Evolutionary conservation across 2,329 filamentous ascomycete species (phyloP).

Genomic region (Colletotrichum sp.): DNA sequence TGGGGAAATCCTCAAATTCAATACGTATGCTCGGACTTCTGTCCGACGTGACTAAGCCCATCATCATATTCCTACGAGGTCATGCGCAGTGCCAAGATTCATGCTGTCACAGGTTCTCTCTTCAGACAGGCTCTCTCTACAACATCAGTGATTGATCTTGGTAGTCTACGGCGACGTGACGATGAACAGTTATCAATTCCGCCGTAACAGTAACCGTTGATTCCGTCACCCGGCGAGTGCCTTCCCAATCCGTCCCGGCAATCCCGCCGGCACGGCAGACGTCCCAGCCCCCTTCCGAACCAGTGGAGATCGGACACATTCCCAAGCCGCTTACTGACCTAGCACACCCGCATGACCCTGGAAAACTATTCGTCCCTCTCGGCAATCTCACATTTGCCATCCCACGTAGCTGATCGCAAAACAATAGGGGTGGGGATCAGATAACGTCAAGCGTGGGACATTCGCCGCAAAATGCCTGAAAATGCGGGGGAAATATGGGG

Average conservation of each 20-base stretch:
- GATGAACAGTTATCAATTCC: accelerated
- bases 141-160: no score
- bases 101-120: not conserved
- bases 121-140: not conserved
- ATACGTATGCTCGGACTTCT: not conserved
- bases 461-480: not conserved
- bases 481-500: not conserved
- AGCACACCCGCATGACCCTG: not conserved
- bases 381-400: not conserved
- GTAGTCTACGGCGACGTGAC: not conserved
- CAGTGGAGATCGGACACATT: not conserved
- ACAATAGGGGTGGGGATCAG: not conserved
- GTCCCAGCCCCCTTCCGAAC: not conserved
- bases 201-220: not conserved
- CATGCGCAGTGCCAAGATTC: not conserved
- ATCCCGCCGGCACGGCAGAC: not conserved
- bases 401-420: not conserved
- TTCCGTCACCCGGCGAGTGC: not conserved
- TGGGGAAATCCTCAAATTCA: no score
- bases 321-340: not conserved
- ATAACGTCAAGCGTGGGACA: not conserved
- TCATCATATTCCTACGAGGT: accelerated
- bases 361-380: not conserved
- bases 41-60: not conserved
- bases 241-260: not conserved